Conservation (phyloP, 768 basidiomycete species). For the Podaxis mareebaensis region DNA sequence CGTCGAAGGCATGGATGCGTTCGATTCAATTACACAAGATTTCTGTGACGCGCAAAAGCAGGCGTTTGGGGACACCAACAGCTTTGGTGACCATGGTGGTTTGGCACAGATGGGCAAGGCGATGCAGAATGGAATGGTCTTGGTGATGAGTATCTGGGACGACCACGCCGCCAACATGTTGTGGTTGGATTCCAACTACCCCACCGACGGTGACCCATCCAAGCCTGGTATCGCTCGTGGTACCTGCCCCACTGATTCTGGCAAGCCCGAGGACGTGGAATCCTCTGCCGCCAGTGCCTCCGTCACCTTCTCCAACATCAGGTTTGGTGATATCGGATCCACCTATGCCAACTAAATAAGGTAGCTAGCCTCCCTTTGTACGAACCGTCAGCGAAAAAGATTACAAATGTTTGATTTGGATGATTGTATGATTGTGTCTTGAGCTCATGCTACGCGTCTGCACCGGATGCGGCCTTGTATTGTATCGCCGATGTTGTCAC, state of each 20-base stretch:
- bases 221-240: conserved; percentile 34
- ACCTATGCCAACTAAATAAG: conserved; percentile 9
- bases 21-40: conserved; percentile 20
- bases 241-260: conserved; percentile 39
- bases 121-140: conserved; percentile 4
- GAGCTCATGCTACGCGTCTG: not conserved
- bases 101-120: conserved; percentile 3
- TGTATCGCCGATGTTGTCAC: conserved; percentile 35
- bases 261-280: conserved; percentile 37
- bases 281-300: conserved; percentile 22
- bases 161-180: conserved; percentile 18
- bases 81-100: conserved; percentile 7
- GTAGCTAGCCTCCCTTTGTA: conserved; percentile 1
- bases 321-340: conserved; percentile 31
- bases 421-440: not conserved
- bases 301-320: conserved; percentile 40
- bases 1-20: conserved; percentile 14
- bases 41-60: conserved; percentile 20
- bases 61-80: conserved; percentile 22
- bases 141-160: conserved; percentile 30
- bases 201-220: conserved; percentile 16
- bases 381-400: not conserved
- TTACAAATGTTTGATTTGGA: not conserved
- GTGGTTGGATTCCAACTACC: conserved; percentile 12
- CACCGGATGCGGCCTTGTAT: not conserved